These are phyloP conservation scores for Globisporangium abappressorium DNA, from an alignment of 352 stramenopile genomes.

Conservation along the genomic window DNA sequence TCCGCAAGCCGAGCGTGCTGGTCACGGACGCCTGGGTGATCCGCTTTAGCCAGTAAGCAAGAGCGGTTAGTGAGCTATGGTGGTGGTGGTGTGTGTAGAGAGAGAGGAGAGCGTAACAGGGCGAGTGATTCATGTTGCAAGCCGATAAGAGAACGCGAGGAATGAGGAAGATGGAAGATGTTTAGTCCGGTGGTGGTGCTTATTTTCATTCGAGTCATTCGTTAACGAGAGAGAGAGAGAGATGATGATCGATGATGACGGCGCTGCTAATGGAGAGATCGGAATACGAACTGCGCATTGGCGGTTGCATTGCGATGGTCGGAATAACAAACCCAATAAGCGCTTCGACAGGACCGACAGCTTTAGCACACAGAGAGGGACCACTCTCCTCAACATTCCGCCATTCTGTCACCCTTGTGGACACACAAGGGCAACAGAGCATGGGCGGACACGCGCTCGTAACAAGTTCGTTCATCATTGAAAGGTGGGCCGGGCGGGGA, in stretches of 20 bases:
- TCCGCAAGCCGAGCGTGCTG: constrained; percentile 81
- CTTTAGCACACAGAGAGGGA: background rate
- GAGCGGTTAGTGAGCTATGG: background rate
- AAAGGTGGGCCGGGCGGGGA: background rate
- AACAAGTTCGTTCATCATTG: background rate
- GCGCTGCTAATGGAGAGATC: background rate
- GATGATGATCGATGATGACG: background rate
- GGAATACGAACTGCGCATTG: background rate
- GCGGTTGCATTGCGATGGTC: background rate
- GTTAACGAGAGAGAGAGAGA: background rate
- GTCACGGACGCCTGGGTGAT: constrained; percentile 74
- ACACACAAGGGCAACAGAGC: background rate
- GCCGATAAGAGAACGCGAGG: background rate
- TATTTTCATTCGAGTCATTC: constrained; percentile 5
- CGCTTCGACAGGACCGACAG: background rate
- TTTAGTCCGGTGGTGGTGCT: background rate
- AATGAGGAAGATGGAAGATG: background rate
- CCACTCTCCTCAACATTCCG: background rate
- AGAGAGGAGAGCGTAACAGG: constrained; percentile 2
- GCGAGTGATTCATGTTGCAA: background rate
- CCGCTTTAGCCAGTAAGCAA: constrained; percentile 36
- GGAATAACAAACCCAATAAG: background rate
- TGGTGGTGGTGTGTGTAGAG: background rate
- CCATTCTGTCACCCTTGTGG: background rate
- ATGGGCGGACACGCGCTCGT: background rate